Conservation (phyloP, 2,329 filamentous ascomycete species). For the Hymenoscyphus infarciens region DNA sequence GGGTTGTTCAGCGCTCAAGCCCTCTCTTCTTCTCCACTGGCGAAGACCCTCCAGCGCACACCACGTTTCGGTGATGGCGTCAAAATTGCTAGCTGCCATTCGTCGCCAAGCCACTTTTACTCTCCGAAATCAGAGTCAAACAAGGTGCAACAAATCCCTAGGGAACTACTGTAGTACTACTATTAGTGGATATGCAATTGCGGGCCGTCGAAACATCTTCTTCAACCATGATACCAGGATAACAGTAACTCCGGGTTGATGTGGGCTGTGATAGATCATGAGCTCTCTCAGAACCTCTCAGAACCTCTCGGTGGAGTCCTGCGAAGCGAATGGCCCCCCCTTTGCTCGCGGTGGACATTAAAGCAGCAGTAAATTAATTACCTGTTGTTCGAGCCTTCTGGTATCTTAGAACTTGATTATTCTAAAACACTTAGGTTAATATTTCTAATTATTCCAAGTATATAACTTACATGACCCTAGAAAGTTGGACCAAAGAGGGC, state of each 20-base stretch:
- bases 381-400: too few relatives aligned
- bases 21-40: conserved; percentile 2
- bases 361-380: too few relatives aligned
- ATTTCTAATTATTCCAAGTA: too few relatives aligned
- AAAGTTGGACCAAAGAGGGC: too few relatives aligned
- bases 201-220: conserved; percentile 13
- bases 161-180: not conserved
- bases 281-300: conserved; percentile 2
- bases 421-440: too few relatives aligned
- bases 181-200: conserved; percentile 8
- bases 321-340: not conserved
- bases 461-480: too few relatives aligned
- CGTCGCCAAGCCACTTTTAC: not conserved
- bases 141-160: conserved; percentile 9
- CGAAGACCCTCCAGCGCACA: conserved; percentile 12
- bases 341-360: not conserved
- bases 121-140: not conserved
- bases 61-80: conserved; percentile 25
- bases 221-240: not conserved
- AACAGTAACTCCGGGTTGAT: not conserved
- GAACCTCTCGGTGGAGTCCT: not conserved
- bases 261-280: not conserved
- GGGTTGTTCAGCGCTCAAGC: conserved; percentile 8
- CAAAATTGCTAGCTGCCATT: conserved; percentile 6
- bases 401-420: too few relatives aligned